A percentile compares a stretch with the other conserved stretches of the same genome.
These are phyloP conservation scores for Quercus dentata DNA, from an alignment of 306 rosid genomes.

Conservation along the genomic window DNA sequence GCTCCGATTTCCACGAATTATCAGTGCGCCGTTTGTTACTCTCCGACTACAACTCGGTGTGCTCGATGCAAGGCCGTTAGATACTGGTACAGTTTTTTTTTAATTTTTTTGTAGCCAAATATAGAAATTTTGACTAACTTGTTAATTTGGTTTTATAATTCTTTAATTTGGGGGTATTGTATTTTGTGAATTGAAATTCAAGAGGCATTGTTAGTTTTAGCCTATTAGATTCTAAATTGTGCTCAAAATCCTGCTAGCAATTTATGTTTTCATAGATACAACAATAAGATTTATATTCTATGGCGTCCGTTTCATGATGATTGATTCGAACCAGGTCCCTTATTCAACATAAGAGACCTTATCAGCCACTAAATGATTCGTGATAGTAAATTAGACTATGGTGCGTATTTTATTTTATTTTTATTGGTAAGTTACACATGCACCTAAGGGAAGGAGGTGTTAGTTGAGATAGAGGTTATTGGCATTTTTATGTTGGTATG, in stretches of 20 bases:
- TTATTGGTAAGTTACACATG: too few relatives aligned
- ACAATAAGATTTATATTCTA: too few relatives aligned
- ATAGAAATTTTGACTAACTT: neutral
- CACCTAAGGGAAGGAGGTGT: too few relatives aligned
- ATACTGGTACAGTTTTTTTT: slow-evolving; percentile 57
- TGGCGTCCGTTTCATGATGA: too few relatives aligned
- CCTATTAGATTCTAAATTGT: neutral
- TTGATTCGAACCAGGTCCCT: too few relatives aligned
- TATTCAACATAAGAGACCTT: too few relatives aligned
- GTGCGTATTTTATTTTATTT: too few relatives aligned
- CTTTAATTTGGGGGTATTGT: neutral
- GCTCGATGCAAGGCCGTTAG: slow-evolving; percentile 82
- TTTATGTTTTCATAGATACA: too few relatives aligned
- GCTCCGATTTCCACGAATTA: slow-evolving; percentile 11
- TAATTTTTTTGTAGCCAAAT: neutral
- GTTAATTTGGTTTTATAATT: slow-evolving; percentile 3
- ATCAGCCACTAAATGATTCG: too few relatives aligned
- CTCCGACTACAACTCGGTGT: slow-evolving; percentile 75
- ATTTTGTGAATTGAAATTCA: neutral
- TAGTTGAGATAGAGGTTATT: too few relatives aligned
- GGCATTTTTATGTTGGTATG: neutral
- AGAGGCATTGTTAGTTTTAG: neutral
- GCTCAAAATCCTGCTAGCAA: neutral
- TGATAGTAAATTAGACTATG: too few relatives aligned
- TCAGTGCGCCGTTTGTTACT: slow-evolving; percentile 71